A percentile compares a stretch with the other conserved stretches of the same genome.
These are phyloP conservation scores for Dactylellina parvicollis DNA, from an alignment of 2,329 filamentous ascomycete genomes.

Conservation along the genomic window DNA sequence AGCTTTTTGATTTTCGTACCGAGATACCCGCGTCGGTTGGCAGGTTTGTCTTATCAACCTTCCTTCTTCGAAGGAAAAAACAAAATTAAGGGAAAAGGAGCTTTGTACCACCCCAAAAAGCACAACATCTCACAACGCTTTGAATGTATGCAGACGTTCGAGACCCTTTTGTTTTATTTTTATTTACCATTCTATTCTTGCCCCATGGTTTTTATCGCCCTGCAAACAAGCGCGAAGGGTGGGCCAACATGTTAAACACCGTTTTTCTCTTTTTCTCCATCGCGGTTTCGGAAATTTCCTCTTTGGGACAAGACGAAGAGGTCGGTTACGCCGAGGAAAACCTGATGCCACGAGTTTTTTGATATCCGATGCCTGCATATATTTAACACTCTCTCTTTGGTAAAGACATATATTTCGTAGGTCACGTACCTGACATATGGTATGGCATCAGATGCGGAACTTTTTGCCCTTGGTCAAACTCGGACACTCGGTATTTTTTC, in stretches of 20 bases:
- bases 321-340: slow-evolving; percentile 28
- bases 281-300: slow-evolving; percentile 37
- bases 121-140: slow-evolving; percentile 48
- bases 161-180: slow-evolving; percentile 20
- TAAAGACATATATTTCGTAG: no score
- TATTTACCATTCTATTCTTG: no score
- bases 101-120: slow-evolving; percentile 45
- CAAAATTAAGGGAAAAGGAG: slow-evolving; percentile 5
- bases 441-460: no score
- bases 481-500: slow-evolving; percentile 24
- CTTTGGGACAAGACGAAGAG: background rate
- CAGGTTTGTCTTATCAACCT: slow-evolving; percentile 47
- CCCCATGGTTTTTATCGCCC: background rate
- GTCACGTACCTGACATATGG: no score
- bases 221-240: slow-evolving; percentile 11
- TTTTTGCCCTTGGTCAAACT: slow-evolving; percentile 31
- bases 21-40: slow-evolving; percentile 41
- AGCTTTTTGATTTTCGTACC: slow-evolving; percentile 11
- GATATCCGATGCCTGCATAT: background rate
- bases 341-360: slow-evolving; percentile 15
- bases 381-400: background rate
- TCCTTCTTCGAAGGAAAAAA: background rate
- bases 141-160: slow-evolving; percentile 16
- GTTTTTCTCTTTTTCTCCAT: background rate
- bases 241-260: no score